A percentile compares a stretch with the other conserved stretches of the same genome.
Conservation (phyloP, 2,329 filamentous ascomycete genomes). For the Penicillium hordei region DNA sequence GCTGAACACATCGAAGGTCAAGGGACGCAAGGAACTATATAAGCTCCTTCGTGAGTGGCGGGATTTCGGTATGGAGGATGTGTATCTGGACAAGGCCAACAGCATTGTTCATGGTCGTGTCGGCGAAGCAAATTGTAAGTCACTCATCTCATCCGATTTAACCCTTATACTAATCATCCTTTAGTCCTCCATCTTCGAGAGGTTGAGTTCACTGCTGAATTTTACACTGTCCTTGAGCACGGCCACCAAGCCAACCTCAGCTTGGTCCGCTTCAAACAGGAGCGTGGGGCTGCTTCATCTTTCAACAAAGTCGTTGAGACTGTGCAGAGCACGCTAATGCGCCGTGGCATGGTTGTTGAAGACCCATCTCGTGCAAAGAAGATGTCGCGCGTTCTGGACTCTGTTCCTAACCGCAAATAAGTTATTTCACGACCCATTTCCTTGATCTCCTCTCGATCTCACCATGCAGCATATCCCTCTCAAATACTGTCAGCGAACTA, state of each 20-base stretch:
- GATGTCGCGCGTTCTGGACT: constrained; percentile 54
- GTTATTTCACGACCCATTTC: constrained; percentile 2
- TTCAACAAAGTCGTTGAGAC: constrained; percentile 82
- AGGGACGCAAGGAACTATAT: constrained; percentile 74
- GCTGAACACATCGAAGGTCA: constrained; percentile 69
- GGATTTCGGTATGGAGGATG: constrained; percentile 74
- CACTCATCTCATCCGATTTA: not conserved
- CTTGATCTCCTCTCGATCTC: not conserved
- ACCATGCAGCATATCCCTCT: not conserved
- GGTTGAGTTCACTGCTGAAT: constrained; percentile 81
- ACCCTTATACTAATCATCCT: constrained; percentile 20
- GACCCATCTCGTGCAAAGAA: constrained; percentile 67
- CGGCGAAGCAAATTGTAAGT: constrained; percentile 74
- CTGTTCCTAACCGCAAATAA: constrained; percentile 17
- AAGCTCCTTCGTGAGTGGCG: constrained; percentile 77
- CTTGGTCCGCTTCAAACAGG: constrained; percentile 83
- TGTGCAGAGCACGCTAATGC: constrained; percentile 66
- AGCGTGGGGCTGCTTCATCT: constrained; percentile 85
- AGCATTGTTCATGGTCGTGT: constrained; percentile 80
- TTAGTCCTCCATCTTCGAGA: constrained; percentile 77
- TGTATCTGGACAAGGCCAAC: constrained; percentile 74
- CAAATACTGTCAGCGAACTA: not conserved
- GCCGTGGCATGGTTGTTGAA: constrained; percentile 65
- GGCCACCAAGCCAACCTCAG: constrained; percentile 73
- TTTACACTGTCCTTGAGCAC: constrained; percentile 87